These are phyloP conservation scores for Letharia lupina DNA, from an alignment of 495 filamentous ascomycete species.

Conservation along the genomic window DNA sequence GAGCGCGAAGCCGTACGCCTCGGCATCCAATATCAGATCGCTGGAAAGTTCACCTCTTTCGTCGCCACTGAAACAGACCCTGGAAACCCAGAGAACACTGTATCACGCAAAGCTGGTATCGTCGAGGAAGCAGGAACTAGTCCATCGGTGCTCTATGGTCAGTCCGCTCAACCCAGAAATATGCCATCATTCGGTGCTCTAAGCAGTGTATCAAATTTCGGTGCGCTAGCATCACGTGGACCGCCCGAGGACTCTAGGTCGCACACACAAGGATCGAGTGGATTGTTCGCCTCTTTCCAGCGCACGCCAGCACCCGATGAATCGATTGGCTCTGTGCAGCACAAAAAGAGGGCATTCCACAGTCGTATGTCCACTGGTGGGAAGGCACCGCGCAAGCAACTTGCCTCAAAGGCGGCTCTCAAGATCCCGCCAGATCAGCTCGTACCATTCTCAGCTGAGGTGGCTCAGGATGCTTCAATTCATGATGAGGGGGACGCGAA, in stretches of 20 bases:
- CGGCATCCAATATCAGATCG: slow-evolving; percentile 55
- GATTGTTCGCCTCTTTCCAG: no score
- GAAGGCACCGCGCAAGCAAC: neutral
- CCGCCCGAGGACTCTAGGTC: no score
- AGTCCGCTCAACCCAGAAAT: no score
- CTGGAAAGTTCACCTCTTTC: slow-evolving; percentile 61
- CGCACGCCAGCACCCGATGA: no score
- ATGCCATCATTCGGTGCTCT: neutral
- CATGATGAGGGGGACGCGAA: neutral
- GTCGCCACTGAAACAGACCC: slow-evolving; percentile 50
- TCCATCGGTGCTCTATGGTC: neutral
- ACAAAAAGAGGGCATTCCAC: neutral
- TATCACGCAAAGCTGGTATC: slow-evolving; percentile 12
- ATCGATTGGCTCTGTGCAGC: neutral
- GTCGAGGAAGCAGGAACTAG: slow-evolving; percentile 18
- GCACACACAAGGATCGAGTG: no score
- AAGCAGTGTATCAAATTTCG: neutral
- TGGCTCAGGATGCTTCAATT: neutral
- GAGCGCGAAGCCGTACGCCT: slow-evolving; percentile 55
- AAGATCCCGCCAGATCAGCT: neutral
- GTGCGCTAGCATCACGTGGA: no score
- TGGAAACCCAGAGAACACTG: slow-evolving; percentile 10
- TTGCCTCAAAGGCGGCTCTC: slow-evolving; percentile 9
- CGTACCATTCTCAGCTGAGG: neutral
- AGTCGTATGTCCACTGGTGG: neutral